Conservation (phyloP, 2,329 filamentous ascomycete species). For the Fusarium setosum region DNA sequence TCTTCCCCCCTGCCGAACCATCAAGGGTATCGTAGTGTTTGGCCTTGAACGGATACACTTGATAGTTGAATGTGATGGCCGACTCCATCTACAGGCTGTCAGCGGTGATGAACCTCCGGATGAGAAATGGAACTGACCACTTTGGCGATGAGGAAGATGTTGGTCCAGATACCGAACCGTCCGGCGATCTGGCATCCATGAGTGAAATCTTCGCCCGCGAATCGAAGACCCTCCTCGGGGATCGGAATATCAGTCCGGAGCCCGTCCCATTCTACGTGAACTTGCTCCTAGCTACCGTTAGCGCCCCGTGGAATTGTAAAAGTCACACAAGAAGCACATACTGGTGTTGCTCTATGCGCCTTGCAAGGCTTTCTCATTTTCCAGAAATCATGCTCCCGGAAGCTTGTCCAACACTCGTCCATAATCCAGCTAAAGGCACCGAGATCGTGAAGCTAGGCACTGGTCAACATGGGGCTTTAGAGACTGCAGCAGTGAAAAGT, state of each 20-base stretch:
- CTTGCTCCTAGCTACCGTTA: conserved; percentile 40
- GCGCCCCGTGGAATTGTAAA: not conserved
- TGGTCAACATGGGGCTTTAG: not conserved
- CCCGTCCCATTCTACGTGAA: conserved; percentile 40
- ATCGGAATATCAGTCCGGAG: conserved; percentile 10
- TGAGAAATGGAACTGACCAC: conserved; percentile 31
- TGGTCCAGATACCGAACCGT: conserved; percentile 45
- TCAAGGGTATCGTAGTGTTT: conserved; percentile 1
- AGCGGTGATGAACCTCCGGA: not conserved
- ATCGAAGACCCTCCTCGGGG: not conserved
- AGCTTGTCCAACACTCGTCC: conserved; percentile 21
- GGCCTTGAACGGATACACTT: conserved; percentile 24
- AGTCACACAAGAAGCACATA: conserved; percentile 24
- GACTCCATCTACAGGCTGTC: conserved; percentile 41
- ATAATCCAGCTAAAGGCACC: conserved; percentile 39
- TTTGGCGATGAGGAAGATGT: conserved; percentile 43
- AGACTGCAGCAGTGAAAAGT: not conserved
- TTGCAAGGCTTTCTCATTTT: conserved; percentile 28
- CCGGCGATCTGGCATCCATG: conserved; percentile 34
- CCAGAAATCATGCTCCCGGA: conserved; percentile 29
- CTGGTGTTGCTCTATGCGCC: conserved; percentile 36
- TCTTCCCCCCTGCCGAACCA: not conserved
- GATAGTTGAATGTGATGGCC: conserved; percentile 31
- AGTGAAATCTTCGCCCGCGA: conserved; percentile 25
- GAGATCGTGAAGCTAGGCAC: conserved; percentile 42